Evolutionary conservation across 257 asterid genomes (phyloP), one percentile per base, ranked within the genome.

Genomic region (Jacaranda copaia): DNA sequence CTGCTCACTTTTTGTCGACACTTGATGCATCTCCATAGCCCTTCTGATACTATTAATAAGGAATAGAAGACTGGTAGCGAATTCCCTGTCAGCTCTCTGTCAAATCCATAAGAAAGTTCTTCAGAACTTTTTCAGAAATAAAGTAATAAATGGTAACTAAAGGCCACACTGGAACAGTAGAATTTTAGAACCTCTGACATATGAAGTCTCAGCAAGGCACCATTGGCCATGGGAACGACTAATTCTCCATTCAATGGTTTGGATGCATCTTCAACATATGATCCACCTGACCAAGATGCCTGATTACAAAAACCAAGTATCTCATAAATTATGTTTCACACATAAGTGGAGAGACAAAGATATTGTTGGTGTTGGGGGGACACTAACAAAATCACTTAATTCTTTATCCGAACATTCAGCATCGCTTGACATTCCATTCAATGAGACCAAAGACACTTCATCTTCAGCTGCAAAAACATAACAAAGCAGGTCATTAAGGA

Each of bases 221-320:
- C 92, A 81, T 84, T 81, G 16, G 88, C 87, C 82, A 77, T 58
- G 52, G 97, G 93, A 80, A 93, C 55, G 73, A 84, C 77, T 68
- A 96, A 80, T 85, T 85, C 91, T 85, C 97, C 98, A 77, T 72
- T 85, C 77, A 87, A 82, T 73, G 85, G 88, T 61, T 75, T 73
- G 4, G 87, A 82, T 66, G 81, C 80, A 77, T 79, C 89, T 77
- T 88, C 85, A 77, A 78, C 78, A 80, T 96, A 96, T 53, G 99
- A 89, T 81, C 98, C 99, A 65, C 97, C 96, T 81, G 93, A 75
- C 93, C 89, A 89, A 73, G 96, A 88, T 40, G 97, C 98, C 99
- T 96, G 81, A 58, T 56, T 70, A 72, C 16, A 76, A 13, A 63
- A 63, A 48, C 51, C 67, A 55, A 73, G 38, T 15, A 77, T 79